Conservation (phyloP, 208 protist species). For the Leishmania major region DNA sequence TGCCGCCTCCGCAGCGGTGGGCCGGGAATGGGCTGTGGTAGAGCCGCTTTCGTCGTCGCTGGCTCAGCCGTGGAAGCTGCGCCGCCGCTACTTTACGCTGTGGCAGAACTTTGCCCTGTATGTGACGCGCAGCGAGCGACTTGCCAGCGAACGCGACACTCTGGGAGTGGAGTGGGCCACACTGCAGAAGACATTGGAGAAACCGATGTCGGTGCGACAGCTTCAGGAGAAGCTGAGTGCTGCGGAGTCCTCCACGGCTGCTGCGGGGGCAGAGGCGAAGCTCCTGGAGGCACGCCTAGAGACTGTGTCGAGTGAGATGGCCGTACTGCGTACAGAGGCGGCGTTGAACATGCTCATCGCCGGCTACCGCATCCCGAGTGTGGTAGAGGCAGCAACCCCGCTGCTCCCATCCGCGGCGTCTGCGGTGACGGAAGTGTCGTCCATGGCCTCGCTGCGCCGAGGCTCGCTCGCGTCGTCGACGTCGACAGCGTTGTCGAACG, state of each 20-base stretch:
- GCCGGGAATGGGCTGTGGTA: slow-evolving; percentile 32
- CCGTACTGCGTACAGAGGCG: slow-evolving; percentile 28
- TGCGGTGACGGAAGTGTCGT: not conserved
- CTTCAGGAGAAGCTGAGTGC: slow-evolving; percentile 28
- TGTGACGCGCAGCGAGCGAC: slow-evolving; percentile 37
- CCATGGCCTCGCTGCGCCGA: slow-evolving; percentile 1
- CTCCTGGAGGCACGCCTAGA: slow-evolving; percentile 19
- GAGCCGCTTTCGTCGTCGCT: slow-evolving; percentile 45
- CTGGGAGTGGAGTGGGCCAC: slow-evolving; percentile 60
- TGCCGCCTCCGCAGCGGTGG: not conserved
- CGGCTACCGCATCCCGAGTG: slow-evolving; percentile 31
- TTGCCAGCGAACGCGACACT: slow-evolving; percentile 52
- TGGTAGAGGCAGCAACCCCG: not conserved
- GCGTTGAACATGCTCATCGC: slow-evolving; percentile 30
- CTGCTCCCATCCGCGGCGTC: not conserved
- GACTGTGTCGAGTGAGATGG: slow-evolving; percentile 19
- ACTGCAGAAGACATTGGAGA: slow-evolving; percentile 44
- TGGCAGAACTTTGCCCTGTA: slow-evolving; percentile 57
- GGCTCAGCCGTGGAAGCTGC: slow-evolving; percentile 34
- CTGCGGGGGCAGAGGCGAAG: slow-evolving; percentile 10
- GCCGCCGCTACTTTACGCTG: slow-evolving; percentile 43
- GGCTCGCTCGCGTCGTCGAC: slow-evolving; percentile 2
- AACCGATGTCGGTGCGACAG: slow-evolving; percentile 34
- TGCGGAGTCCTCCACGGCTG: slow-evolving; percentile 34
- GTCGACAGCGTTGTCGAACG: not conserved